These are phyloP conservation scores for Helichrysum umbraculigerum DNA, from an alignment of 129 eudicot genomes.

Conservation along the genomic window DNA sequence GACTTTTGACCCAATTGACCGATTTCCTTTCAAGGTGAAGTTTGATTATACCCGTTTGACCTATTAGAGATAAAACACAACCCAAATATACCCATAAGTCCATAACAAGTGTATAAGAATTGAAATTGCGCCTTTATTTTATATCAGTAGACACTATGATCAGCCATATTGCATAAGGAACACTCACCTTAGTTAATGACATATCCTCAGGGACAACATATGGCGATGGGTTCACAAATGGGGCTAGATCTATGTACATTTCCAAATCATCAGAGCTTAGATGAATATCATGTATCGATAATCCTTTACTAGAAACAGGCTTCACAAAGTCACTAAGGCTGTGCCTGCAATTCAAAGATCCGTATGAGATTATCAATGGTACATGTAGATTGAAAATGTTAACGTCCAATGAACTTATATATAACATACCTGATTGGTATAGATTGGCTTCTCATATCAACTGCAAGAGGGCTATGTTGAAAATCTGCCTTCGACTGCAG, in stretches of 20 bases:
- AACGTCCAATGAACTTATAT: background rate
- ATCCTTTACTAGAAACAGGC: conserved; percentile 94
- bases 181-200: conserved; percentile 85
- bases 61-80: background rate
- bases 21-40: background rate
- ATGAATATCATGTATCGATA: conserved; percentile 76
- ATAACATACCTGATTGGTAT: conserved; percentile 66
- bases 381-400: background rate
- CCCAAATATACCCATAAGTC: background rate
- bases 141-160: background rate
- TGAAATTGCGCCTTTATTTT: background rate
- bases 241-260: conserved; percentile 98
- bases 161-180: conserved; percentile 5
- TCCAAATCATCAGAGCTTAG: conserved; percentile 80
- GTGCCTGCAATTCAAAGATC: conserved; percentile 54
- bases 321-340: conserved; percentile 87
- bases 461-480: conserved; percentile 89
- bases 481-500: conserved; percentile 92
- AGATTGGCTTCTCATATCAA: conserved; percentile 75
- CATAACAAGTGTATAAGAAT: background rate
- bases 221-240: conserved; percentile 91
- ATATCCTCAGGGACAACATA: conserved; percentile 97
- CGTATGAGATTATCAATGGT: conserved; percentile 3
- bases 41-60: background rate
- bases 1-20: background rate